These are phyloP conservation scores for Akanthomyces muscarius DNA, from an alignment of 2,329 filamentous ascomycete species.

Conservation along the genomic window DNA sequence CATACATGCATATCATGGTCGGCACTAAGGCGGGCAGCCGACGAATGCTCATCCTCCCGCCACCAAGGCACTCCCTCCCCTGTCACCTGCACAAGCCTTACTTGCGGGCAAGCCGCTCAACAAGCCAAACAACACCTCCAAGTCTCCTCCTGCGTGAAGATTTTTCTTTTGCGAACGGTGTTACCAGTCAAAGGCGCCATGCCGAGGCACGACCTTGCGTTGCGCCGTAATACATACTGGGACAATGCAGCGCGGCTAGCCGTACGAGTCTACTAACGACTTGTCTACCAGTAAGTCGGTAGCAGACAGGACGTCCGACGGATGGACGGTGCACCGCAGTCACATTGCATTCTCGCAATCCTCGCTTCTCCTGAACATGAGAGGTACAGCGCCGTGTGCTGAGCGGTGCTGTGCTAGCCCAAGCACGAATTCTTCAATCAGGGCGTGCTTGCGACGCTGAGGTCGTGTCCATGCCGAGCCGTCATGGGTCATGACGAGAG, in stretches of 20 bases:
- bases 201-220: background rate
- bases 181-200: background rate
- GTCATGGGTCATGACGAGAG: background rate
- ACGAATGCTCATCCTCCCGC: background rate
- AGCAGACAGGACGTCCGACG: background rate
- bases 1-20: background rate
- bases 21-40: conserved; percentile 3
- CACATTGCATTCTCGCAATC: conserved; percentile 3
- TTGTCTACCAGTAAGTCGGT: background rate
- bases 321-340: conserved; percentile 1
- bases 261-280: background rate
- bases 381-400: background rate
- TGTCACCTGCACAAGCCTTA: background rate
- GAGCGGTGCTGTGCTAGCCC: background rate
- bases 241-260: background rate
- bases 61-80: too few species aligned
- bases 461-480: too few species aligned
- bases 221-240: background rate
- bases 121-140: background rate
- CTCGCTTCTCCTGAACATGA: background rate
- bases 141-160: too few species aligned
- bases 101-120: background rate
- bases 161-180: background rate
- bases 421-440: conserved; percentile 8
- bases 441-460: conserved; percentile 4